Conservation (phyloP, 139 green algal species). For the Bryopsis sp. region DNA sequence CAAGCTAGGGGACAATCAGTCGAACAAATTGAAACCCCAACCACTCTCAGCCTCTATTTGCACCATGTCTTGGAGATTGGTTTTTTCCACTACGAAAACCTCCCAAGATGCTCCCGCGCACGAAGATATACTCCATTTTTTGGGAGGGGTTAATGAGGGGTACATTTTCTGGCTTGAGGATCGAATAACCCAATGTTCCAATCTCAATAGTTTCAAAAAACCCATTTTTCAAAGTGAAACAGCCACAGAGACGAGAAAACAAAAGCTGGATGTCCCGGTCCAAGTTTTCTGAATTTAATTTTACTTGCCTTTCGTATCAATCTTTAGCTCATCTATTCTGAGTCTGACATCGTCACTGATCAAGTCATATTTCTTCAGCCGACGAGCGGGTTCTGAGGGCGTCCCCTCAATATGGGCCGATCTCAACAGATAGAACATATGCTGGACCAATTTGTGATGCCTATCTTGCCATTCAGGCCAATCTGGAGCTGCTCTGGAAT, state of each 20-base stretch:
- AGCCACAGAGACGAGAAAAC: background rate
- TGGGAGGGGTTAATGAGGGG: background rate
- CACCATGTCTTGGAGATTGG: background rate
- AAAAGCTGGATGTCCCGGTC: background rate
- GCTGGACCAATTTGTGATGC: background rate
- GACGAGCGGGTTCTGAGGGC: background rate
- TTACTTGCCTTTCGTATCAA: background rate
- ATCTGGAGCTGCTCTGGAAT: background rate
- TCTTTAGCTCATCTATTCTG: background rate
- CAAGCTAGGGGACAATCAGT: too few species aligned
- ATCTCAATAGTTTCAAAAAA: background rate
- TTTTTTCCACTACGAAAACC: background rate
- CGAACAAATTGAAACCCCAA: too few species aligned
- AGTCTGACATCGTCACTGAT: background rate
- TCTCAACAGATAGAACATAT: background rate
- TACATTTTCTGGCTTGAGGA: background rate
- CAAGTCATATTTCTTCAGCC: background rate
- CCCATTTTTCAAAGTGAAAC: background rate
- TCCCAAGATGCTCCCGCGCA: background rate
- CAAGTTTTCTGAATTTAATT: background rate
- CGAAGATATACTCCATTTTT: background rate
- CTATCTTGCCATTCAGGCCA: background rate
- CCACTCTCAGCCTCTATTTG: too few species aligned
- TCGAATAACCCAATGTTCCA: background rate
- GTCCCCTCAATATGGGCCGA: background rate